phyloP scores from a whole-genome alignment of 768 basidiomycete species.

The Lanmaoa pseudosensibilis region DNA sequence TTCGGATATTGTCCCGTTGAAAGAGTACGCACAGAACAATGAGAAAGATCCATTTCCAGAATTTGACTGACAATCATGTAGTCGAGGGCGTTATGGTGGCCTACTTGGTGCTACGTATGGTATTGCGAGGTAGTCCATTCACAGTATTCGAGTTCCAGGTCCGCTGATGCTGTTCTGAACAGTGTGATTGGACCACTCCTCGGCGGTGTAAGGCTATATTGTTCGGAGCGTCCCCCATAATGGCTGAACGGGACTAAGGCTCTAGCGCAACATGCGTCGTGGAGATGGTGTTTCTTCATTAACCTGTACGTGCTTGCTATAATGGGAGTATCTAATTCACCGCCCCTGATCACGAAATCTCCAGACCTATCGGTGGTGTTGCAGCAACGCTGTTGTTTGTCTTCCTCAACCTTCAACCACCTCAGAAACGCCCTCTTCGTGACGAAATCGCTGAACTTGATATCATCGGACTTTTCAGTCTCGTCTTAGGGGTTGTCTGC shows the following conservation, averaged over 20 bases:
- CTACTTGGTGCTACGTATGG: constrained; percentile 79
- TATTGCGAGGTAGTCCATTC: constrained; percentile 41
- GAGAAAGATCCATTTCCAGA: neutral
- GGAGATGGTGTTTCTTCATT: constrained; percentile 83
- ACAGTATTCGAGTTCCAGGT: neutral
- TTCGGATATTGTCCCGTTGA: constrained; percentile 77
- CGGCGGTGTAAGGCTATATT: constrained; percentile 61
- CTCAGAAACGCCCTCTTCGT: constrained; percentile 52
- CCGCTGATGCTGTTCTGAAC: neutral
- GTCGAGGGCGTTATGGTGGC: constrained; percentile 77
- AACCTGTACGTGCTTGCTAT: constrained; percentile 50
- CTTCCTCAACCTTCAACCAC: constrained; percentile 76
- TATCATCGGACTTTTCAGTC: constrained; percentile 60
- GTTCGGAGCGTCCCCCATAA: neutral
- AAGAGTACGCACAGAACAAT: constrained; percentile 50
- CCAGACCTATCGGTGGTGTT: constrained; percentile 68
- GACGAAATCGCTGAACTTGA: constrained; percentile 68
- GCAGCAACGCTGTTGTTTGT: constrained; percentile 61
- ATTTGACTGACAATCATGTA: constrained; percentile 30
- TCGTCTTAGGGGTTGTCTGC: constrained; percentile 64
- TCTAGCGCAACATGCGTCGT: constrained; percentile 69
- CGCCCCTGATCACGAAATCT: neutral
- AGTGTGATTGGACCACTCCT: constrained; percentile 74
- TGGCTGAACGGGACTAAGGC: constrained; percentile 38
- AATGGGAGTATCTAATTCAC: neutral